Evolutionary conservation across 2,329 filamentous ascomycete genomes (phyloP).

Genomic region (Corinectria fuckeliana): DNA sequence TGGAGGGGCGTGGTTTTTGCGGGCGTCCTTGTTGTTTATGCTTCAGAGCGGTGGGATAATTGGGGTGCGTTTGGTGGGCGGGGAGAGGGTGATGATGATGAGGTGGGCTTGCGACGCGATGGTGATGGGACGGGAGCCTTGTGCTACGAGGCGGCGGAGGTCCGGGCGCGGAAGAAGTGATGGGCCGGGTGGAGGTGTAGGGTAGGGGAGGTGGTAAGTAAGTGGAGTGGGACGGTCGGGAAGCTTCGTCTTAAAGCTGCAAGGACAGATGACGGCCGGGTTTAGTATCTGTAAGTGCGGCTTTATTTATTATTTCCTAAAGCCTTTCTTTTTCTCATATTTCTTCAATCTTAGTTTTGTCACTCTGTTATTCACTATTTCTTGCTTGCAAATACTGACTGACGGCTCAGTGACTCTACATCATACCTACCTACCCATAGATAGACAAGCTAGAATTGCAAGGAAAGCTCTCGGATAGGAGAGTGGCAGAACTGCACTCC

Average conservation of each 20-base stretch:
- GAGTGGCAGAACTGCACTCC: no score
- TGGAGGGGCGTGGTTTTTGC: neutral
- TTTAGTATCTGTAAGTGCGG: neutral
- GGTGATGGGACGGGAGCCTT: conserved; percentile 20
- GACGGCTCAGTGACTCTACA: no score
- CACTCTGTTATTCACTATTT: no score
- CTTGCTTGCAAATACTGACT: no score
- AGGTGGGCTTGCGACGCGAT: conserved; percentile 3
- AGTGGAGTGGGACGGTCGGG: neutral
- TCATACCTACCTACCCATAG: no score
- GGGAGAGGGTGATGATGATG: neutral
- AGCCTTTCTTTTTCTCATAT: no score
- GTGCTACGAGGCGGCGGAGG: conserved; percentile 21
- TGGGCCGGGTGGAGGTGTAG: conserved; percentile 16
- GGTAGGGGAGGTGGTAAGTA: conserved; percentile 4
- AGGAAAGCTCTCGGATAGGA: no score
- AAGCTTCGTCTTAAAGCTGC: neutral
- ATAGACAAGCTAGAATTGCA: no score
- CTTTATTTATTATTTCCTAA: no score
- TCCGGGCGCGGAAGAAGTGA: conserved; percentile 20
- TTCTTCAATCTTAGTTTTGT: no score
- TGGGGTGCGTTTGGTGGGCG: neutral
- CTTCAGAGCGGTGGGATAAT: neutral
- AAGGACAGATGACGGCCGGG: no score
- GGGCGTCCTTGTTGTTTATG: neutral